A percentile compares a stretch with the other conserved stretches of the same genome.
These are phyloP conservation scores for Botrytis sinoallii DNA, from an alignment of 2,329 filamentous ascomycete genomes.

Conservation along the genomic window DNA sequence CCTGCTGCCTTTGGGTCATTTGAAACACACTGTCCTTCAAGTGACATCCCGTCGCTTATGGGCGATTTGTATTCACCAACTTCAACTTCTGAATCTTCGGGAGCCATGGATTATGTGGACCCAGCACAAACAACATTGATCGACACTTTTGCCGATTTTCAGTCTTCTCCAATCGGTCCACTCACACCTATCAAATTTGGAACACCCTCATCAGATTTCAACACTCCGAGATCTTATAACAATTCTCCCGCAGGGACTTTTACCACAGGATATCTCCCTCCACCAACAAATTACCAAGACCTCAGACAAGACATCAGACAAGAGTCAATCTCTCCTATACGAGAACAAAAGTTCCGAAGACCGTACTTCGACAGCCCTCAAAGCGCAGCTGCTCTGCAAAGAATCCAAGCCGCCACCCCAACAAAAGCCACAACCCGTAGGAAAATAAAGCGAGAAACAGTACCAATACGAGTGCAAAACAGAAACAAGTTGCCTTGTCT, in stretches of 20 bases:
- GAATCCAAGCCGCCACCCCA: slow-evolving; percentile 15
- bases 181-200: slow-evolving; percentile 16
- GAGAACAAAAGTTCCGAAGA: slow-evolving; percentile 7
- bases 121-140: slow-evolving; percentile 33
- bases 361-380: slow-evolving; percentile 10
- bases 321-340: slow-evolving; percentile 19
- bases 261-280: slow-evolving; percentile 5
- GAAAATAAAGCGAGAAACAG: slow-evolving; percentile 8
- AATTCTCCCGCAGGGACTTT: background rate
- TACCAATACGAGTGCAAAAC: slow-evolving; percentile 28
- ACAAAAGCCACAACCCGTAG: slow-evolving; percentile 3
- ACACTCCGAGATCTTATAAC: background rate
- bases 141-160: slow-evolving; percentile 22
- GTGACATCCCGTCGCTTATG: slow-evolving; percentile 24
- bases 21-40: slow-evolving; percentile 19
- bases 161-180: slow-evolving; percentile 20
- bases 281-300: background rate
- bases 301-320: background rate
- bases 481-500: slow-evolving; percentile 44
- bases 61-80: slow-evolving; percentile 27
- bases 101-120: slow-evolving; percentile 29
- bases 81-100: slow-evolving; percentile 23
- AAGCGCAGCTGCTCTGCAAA: slow-evolving; percentile 21
- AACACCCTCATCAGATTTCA: slow-evolving; percentile 14
- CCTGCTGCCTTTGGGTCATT: slow-evolving; percentile 17